Conservation (phyloP, 208 protist species). For the Crithidia brevicula region DNA sequence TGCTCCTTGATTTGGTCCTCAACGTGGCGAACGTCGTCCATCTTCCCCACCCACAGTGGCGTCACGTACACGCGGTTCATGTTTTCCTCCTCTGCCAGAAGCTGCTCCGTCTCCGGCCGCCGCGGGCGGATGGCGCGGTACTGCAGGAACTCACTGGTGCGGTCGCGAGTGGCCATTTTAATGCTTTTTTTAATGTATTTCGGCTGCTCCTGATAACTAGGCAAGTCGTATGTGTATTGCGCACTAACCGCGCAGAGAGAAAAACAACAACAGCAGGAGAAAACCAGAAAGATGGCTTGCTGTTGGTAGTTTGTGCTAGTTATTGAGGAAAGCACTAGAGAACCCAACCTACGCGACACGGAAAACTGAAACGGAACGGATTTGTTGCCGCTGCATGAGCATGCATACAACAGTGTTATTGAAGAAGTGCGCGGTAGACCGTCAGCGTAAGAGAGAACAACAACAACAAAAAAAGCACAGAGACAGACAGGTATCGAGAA, state of each 20-base stretch:
- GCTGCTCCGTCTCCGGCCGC: slow-evolving; percentile 68
- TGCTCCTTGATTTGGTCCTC: slow-evolving; percentile 74
- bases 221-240: too few relatives aligned
- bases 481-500: slow-evolving; percentile 15
- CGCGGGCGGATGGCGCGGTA: slow-evolving; percentile 69
- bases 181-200: neutral
- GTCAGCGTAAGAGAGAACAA: neutral
- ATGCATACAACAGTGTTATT: too few relatives aligned
- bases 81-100: slow-evolving; percentile 69
- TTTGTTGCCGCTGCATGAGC: too few relatives aligned
- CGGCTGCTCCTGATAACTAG: too few relatives aligned
- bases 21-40: slow-evolving; percentile 77
- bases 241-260: slow-evolving; percentile 12
- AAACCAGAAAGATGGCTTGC: too few relatives aligned
- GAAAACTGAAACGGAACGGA: too few relatives aligned
- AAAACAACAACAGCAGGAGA: slow-evolving; percentile 11
- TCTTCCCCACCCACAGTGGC: slow-evolving; percentile 84
- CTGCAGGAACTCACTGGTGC: slow-evolving; percentile 86
- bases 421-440: too few relatives aligned
- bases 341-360: too few relatives aligned
- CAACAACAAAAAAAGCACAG: neutral
- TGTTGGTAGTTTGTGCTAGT: too few relatives aligned
- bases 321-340: too few relatives aligned
- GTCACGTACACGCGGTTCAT: slow-evolving; percentile 67
- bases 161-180: slow-evolving; percentile 87